Evolutionary conservation across 257 asterid species (phyloP), one percentile per base, ranked within the genome.

Genomic region (Scutellaria minor): DNA sequence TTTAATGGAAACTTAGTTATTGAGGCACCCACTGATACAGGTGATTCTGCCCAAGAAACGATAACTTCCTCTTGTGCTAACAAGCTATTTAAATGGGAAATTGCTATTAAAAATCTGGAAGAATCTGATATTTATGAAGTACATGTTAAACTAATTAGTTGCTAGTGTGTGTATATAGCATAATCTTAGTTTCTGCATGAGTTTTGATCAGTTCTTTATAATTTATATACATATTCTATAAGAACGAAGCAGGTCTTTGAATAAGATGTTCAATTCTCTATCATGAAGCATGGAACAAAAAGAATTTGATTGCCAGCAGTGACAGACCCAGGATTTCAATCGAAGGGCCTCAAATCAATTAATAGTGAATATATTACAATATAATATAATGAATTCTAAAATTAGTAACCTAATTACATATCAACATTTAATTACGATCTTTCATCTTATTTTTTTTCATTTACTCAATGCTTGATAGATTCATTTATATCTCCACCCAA

Each of bases 1-100:
- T 52, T 87, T 62, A 75, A 74, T 66, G 62, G 50, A 64, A 47
- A 66, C 80, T 46, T 73, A 74, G 50, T 66, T 53, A 72, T 18
- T 66, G 55, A 46, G 56, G 44, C 52, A 51, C 55, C n/a, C 66
- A 52, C 55, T 60, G 67, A 54, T 47, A 40, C 65, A 58, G 59
- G 48, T 44, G 27, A 5, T 44, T 44, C 10, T 10, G 8, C 2
- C 54, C 13, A 3, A 6, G 15, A 41, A 66, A 18, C 18, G 0
- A 18, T 2, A 9, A 35, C 50, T 71, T 18, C 60, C 75, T 37
- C 51, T 7, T 15, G 41, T 71, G 68, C 60, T 48, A 18, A 57
- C 51, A 35, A 35, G 39, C 63, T 11, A 39, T 47, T 48, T 22
- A 55, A 56, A 35, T 52, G 27, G 46, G 31, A 6, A 41, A 66